phyloP scores from a whole-genome alignment of 495 filamentous ascomycete genomes.

The Tetracladium setigerum region DNA sequence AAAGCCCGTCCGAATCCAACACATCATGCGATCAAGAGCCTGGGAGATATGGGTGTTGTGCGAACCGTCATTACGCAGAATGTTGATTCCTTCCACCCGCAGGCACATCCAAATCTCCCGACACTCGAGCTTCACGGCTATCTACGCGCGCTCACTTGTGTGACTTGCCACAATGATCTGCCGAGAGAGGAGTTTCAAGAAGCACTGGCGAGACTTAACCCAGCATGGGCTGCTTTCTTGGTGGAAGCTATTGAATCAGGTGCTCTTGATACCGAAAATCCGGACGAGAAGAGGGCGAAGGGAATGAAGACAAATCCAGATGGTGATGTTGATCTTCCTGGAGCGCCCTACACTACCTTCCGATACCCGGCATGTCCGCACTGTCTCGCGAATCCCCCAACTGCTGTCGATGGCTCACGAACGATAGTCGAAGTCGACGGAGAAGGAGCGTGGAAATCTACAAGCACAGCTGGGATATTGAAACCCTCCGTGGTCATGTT shows the following conservation, averaged over 20 bases:
- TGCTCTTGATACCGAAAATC: slow-evolving; percentile 70
- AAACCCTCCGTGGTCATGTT: slow-evolving; percentile 96
- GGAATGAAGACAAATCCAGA: slow-evolving; percentile 86
- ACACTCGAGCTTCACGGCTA: slow-evolving; percentile 90
- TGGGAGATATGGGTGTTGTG: slow-evolving; percentile 65
- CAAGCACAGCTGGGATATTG: slow-evolving; percentile 69
- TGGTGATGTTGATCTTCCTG: slow-evolving; percentile 88
- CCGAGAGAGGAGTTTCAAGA: slow-evolving; percentile 66
- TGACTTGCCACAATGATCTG: slow-evolving; percentile 63
- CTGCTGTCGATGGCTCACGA: slow-evolving; percentile 43
- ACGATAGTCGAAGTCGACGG: slow-evolving; percentile 60
- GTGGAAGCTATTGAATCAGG: slow-evolving; percentile 60
- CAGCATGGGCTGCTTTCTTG: slow-evolving; percentile 76
- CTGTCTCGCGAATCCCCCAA: slow-evolving; percentile 64
- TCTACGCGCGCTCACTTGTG: slow-evolving; percentile 70
- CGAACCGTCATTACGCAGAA: slow-evolving; percentile 87
- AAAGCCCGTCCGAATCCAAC: slow-evolving; percentile 72
- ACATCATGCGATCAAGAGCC: slow-evolving; percentile 64
- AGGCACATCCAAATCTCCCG: slow-evolving; percentile 63
- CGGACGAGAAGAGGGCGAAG: slow-evolving; percentile 54
- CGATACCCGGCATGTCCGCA: slow-evolving; percentile 83
- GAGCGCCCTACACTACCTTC: slow-evolving; percentile 81
- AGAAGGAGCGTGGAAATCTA: slow-evolving; percentile 70
- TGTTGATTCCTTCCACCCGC: slow-evolving; percentile 86
- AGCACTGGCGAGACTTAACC: slow-evolving; percentile 72